Evolutionary conservation across 768 basidiomycete species (phyloP), one percentile per base, ranked within the genome.

Genomic region (Boletus coccyginus): DNA sequence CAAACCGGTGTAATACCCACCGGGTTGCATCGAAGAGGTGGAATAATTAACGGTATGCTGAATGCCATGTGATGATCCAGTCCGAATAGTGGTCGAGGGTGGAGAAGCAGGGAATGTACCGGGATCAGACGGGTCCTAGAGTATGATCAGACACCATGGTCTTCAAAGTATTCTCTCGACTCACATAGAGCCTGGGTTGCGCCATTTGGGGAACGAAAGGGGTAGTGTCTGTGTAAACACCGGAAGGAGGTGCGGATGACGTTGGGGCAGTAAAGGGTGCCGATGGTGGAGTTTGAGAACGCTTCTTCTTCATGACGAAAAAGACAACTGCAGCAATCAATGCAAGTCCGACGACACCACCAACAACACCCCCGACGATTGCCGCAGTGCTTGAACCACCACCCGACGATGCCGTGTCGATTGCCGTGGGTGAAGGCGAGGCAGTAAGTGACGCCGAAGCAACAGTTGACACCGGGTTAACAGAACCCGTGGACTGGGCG

Each of bases 341-440:
- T 9, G 74, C 78, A 19, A 81, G 54, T n/a, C 67, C 75, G 31
- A 81, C 74, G 1, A 87, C 80, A n/a, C 87, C 86, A 40, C 86
- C 86, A 0, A 81, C 83, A 38, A 87, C 86, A 19, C 82, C 82
- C 3, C 84, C 85, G 3, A 81, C 76, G 40, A 87, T 86, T 7
- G 82, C 82, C 3, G 81, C 84, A 1, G 79, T 72, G 60, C 81
- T 72, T n/a, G 60, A 52, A n/a, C 13, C 52, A 19, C 39, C 57
- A 46, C 61, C 43, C 42, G 56, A 33, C 19, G 51, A 31, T 8
- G 52, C 32, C 24, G 66, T 4, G 14, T 36, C 33, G 21, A 54
- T 14, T 4, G 3, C 33, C 4, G 58, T 60, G 12, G 62, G 52
- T n/a, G n/a, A n/a, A n/a, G n/a, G n/a, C n/a, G n/a, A n/a, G n/a